phyloP scores from a whole-genome alignment of 305 asterid species.

The Coffea humblotiana region DNA sequence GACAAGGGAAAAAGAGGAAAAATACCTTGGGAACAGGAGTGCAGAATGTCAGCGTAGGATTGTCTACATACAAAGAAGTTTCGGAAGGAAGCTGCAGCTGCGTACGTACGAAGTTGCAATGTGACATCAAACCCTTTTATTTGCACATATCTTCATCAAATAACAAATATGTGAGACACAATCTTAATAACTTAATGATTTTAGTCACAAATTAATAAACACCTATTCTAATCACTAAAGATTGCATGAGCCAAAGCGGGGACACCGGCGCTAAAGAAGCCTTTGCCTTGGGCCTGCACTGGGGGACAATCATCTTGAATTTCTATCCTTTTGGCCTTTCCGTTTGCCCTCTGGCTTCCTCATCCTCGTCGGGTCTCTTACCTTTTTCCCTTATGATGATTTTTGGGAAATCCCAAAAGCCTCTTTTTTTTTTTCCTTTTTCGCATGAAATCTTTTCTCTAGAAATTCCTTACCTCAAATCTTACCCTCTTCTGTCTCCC shows the following conservation, averaged over 20 bases:
- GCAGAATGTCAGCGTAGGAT: slow-evolving; percentile 62
- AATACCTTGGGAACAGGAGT: slow-evolving; percentile 44
- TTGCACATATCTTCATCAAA: not conserved
- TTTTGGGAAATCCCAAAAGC: slow-evolving; percentile 22
- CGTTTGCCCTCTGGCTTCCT: slow-evolving; percentile 18
- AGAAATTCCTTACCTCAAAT: not conserved
- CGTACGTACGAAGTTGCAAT: slow-evolving; percentile 10
- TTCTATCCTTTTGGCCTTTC: slow-evolving; percentile 26
- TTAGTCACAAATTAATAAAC: not conserved
- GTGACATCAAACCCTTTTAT: not conserved
- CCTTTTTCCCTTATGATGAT: slow-evolving; percentile 17
- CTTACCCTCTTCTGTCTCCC: not conserved
- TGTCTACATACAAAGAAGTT: slow-evolving; percentile 43
- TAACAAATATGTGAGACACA: not conserved
- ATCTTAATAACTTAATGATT: not conserved
- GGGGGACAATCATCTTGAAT: slow-evolving; percentile 60
- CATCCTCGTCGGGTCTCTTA: slow-evolving; percentile 17
- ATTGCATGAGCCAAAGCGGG: slow-evolving; percentile 34
- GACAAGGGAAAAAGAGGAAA: not conserved
- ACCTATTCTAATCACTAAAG: not conserved
- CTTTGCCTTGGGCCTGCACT: slow-evolving; percentile 35
- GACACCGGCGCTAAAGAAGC: slow-evolving; percentile 70
- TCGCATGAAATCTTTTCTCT: not conserved
- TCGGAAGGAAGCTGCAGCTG: slow-evolving; percentile 31
- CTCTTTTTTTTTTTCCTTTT: not conserved